Evolutionary conservation across 2,329 filamentous ascomycete genomes (phyloP), one percentile per base, ranked within the genome.

Genomic region (Venturia aucupariae): DNA sequence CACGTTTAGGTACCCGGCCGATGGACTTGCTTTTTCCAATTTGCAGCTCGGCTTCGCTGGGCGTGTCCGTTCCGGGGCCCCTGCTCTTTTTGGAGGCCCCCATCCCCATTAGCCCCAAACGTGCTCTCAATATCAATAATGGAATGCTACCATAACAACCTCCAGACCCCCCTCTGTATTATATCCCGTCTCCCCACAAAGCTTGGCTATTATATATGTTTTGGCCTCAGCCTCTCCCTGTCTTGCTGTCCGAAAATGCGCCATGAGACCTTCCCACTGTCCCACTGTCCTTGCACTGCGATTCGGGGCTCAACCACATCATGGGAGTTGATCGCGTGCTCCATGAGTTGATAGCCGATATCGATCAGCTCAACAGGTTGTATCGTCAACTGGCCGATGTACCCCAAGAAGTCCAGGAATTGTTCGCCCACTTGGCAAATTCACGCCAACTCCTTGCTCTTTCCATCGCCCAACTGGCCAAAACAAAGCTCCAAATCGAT

Each of bases 321-420:
- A 64, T 64, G 63, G 51, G 63, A n/a, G 54, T 64, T 32, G 63
- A 60, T 24, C 39, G 54, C 27, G 63, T 41, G 7, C 38, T 64
- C 39, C 22, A 35, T 35, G 54, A 42, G 32, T 30, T 60, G 63
- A 64, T 64, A 27, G 55, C 44, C 38, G 64, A 65, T 30, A 65
- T 65, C 38, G 59, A 65, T 19, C 57, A 65, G 27, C 57, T 65
- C 13, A 55, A 17, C 24, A 61, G 32, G 19, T 24, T 65, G 11
- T 65, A 51, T 38, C 59, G 27, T 10, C 64, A 65, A 27, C 5
- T 65, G 4, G 24, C 4, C 57, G 27, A 55, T 32, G 64, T 62
- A 22, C 64, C 64, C 4, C 41, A 27, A 5, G 11, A 54, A 38
- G 64, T 65, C 59, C 39, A 62, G 24, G 27, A 62, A 1, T 30